Evolutionary conservation across 148 eudicot genomes (phyloP).

Genomic region (Chenopodium album): DNA sequence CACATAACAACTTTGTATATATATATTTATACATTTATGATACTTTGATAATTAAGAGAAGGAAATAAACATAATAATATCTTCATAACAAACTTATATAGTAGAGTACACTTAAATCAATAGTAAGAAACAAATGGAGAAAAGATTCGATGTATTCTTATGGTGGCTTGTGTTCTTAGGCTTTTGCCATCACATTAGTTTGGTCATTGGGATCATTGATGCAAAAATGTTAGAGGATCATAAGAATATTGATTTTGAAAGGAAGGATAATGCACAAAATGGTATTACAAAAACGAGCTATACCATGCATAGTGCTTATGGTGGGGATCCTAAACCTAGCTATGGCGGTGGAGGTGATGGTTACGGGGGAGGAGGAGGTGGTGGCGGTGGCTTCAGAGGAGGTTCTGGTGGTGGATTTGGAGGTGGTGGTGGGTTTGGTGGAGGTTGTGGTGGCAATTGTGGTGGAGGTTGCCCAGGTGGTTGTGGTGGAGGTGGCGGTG

Average conservation of each 20-base stretch:
- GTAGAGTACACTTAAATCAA: not conserved
- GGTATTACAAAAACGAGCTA: constrained; percentile 3
- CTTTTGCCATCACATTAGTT: constrained; percentile 1
- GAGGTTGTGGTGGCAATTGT: constrained; percentile 7
- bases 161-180: constrained; percentile 23
- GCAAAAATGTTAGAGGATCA: constrained; percentile 1
- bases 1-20: not conserved
- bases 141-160: not conserved
- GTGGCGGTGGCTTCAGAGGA: constrained; percentile 19
- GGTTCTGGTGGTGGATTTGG: constrained; percentile 2
- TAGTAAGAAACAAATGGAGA: constrained; percentile 5
- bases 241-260: not conserved
- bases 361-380: constrained; percentile 9
- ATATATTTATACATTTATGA: not conserved
- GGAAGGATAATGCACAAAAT: not conserved
- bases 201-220: not conserved
- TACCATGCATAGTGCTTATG: constrained; percentile 14
- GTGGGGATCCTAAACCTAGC: constrained; percentile 19
- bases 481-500: constrained; percentile 11
- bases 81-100: not conserved
- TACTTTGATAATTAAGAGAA: not conserved
- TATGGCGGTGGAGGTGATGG: constrained; percentile 12
- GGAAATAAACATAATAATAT: not conserved
- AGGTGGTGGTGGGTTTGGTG: constrained; percentile 19
- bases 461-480: constrained; percentile 18